A percentile compares a stretch with the other conserved stretches of the same genome.
Evolutionary conservation across 345 rosid genomes (phyloP).

Genomic region (Gossypium stocksii): DNA sequence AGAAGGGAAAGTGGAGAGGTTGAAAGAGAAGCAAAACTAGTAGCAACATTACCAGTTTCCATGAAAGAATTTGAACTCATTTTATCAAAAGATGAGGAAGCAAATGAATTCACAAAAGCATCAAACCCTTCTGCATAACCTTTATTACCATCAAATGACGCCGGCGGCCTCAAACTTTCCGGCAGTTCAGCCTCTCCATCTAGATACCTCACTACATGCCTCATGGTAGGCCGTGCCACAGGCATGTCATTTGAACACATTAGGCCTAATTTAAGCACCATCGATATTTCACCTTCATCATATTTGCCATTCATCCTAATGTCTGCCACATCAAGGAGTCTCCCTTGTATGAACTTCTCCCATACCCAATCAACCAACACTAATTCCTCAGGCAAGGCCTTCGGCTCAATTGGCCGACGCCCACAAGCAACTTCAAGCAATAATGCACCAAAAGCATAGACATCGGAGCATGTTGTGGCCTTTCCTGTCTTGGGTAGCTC

Average conservation of each 20-base stretch:
- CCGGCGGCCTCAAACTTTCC: slow-evolving; percentile 16
- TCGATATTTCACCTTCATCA: slow-evolving; percentile 42
- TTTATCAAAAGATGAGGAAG: slow-evolving; percentile 36
- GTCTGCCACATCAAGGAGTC: slow-evolving; percentile 50
- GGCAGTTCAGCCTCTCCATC: slow-evolving; percentile 51
- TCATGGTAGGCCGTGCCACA: slow-evolving; percentile 59
- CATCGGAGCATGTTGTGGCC: slow-evolving; percentile 67
- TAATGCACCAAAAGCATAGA: slow-evolving; percentile 90
- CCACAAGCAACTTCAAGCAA: slow-evolving; percentile 76
- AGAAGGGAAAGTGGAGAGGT: slow-evolving; percentile 34
- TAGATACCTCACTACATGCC: slow-evolving; percentile 62
- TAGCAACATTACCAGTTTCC: slow-evolving; percentile 21
- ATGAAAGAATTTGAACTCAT: slow-evolving; percentile 21
- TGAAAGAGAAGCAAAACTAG: slow-evolving; percentile 28
- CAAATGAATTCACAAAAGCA: slow-evolving; percentile 25
- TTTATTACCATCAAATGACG: background rate
- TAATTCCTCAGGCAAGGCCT: slow-evolving; percentile 71
- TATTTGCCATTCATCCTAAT: slow-evolving; percentile 38
- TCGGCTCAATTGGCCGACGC: slow-evolving; percentile 74
- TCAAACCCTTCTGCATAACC: slow-evolving; percentile 30
- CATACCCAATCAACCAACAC: slow-evolving; percentile 83
- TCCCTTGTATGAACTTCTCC: slow-evolving; percentile 47
- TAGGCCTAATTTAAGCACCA: slow-evolving; percentile 63
- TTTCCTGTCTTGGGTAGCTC: slow-evolving; percentile 80
- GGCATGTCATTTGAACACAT: slow-evolving; percentile 62